These are phyloP conservation scores for Exobasidium rhododendri DNA, from an alignment of 1,284 basidiomycete species.

Conservation along the genomic window DNA sequence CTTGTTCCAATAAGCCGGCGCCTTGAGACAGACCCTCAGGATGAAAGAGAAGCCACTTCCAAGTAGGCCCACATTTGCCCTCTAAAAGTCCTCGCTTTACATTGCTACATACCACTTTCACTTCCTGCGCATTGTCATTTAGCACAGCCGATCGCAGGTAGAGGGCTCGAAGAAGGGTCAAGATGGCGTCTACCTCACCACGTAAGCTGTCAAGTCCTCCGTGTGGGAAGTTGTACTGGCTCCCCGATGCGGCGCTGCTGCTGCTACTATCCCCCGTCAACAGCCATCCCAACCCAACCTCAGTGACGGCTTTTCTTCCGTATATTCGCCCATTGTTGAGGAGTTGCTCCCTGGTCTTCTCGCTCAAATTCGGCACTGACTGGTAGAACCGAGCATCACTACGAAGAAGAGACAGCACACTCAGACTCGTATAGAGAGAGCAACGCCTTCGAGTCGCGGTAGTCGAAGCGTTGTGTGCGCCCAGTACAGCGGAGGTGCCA, in stretches of 20 bases:
- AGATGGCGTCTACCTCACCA: not conserved
- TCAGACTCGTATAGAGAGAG: slow-evolving; percentile 25
- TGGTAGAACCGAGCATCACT: slow-evolving; percentile 18
- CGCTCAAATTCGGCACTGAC: slow-evolving; percentile 11
- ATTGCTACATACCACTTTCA: not conserved
- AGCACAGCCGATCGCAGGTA: not conserved
- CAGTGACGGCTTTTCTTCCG: slow-evolving; percentile 30
- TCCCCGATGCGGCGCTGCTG: not conserved
- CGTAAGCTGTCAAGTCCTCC: slow-evolving; percentile 3
- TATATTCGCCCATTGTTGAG: slow-evolving; percentile 37
- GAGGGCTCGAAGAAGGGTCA: slow-evolving; percentile 5
- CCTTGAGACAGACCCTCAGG: not conserved
- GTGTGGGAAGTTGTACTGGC: not conserved
- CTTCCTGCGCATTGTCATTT: not conserved
- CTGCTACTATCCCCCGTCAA: slow-evolving; percentile 8
- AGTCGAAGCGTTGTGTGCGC: slow-evolving; percentile 32
- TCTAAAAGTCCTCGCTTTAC: not conserved
- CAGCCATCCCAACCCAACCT: slow-evolving; percentile 33
- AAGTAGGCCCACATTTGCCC: not conserved
- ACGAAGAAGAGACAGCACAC: slow-evolving; percentile 27
- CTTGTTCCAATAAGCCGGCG: not conserved
- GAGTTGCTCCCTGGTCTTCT: slow-evolving; percentile 9
- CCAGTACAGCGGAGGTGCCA: slow-evolving; percentile 26
- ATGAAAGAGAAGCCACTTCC: not conserved
- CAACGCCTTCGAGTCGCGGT: slow-evolving; percentile 29